Conservation (phyloP, 768 basidiomycete species). For the Austroboletus festivus region DNA sequence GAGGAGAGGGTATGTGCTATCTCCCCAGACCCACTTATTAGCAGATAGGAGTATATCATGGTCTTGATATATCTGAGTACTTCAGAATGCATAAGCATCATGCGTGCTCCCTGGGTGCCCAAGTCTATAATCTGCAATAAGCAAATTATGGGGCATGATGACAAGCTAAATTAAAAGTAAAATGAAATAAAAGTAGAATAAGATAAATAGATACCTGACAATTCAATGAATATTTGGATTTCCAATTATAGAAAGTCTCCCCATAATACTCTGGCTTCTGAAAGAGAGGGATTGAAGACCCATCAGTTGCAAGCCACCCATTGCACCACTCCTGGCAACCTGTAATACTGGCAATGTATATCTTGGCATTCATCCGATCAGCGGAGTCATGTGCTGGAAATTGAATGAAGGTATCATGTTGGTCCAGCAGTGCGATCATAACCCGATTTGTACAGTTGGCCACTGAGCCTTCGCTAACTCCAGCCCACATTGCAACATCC, state of each 20-base stretch:
- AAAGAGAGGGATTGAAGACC: too few relatives aligned
- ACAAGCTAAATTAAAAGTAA: too few relatives aligned
- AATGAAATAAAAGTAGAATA: too few relatives aligned
- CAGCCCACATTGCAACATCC: constrained; percentile 23
- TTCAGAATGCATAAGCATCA: constrained; percentile 2
- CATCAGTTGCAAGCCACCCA: background rate
- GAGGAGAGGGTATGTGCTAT: background rate
- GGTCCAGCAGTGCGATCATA: constrained; percentile 12
- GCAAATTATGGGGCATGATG: too few relatives aligned
- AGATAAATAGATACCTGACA: too few relatives aligned
- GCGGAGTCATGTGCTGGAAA: background rate
- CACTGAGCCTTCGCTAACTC: constrained; percentile 16
- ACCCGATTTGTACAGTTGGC: constrained; percentile 15
- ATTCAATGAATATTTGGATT: too few relatives aligned
- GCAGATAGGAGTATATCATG: background rate
- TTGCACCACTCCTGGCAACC: background rate
- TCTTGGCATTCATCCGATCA: background rate
- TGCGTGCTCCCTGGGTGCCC: background rate
- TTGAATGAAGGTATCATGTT: constrained; percentile 10
- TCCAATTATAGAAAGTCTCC: too few relatives aligned
- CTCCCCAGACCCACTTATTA: too few relatives aligned
- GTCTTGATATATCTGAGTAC: background rate
- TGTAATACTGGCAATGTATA: background rate
- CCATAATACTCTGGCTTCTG: too few relatives aligned
- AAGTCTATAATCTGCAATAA: too few relatives aligned